Percentiles rank a stretch among this genome's conserved stretches.
These are phyloP conservation scores for Aethionema arabicum DNA, from an alignment of 345 rosid genomes.

Conservation along the genomic window DNA sequence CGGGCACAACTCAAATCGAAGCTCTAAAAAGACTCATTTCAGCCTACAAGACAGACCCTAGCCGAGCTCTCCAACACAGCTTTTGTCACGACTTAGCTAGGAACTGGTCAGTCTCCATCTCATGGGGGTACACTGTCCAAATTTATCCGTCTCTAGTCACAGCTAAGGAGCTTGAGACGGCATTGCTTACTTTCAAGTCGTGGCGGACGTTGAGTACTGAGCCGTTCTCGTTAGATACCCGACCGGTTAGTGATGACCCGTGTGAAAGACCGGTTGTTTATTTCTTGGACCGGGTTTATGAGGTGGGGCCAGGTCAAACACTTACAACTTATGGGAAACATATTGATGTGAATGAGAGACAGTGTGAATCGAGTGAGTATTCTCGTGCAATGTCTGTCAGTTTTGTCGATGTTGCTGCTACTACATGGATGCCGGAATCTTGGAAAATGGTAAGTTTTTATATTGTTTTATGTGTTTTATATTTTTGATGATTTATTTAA, in stretches of 20 bases:
- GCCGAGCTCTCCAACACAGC: conserved; percentile 69
- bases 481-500: not conserved
- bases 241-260: conserved; percentile 48
- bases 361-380: conserved; percentile 44
- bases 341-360: conserved; percentile 33
- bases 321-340: conserved; percentile 54
- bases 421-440: conserved; percentile 42
- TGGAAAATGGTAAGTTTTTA: conserved; percentile 63
- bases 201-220: conserved; percentile 66
- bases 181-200: conserved; percentile 58
- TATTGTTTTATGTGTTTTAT: not conserved
- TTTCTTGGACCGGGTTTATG: conserved; percentile 55
- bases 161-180: conserved; percentile 62
- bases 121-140: conserved; percentile 88
- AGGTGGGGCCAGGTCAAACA: conserved; percentile 35
- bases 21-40: conserved; percentile 51
- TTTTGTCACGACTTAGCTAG: conserved; percentile 64
- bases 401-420: conserved; percentile 45
- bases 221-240: conserved; percentile 76
- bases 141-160: conserved; percentile 54
- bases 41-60: conserved; percentile 58
- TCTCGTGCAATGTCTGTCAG: conserved; percentile 40
- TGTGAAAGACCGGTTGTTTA: conserved; percentile 64
- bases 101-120: conserved; percentile 71
- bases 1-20: conserved; percentile 42